Evolutionary conservation across 305 asterid species (phyloP).

Genomic region (Solanum hybrid): DNA sequence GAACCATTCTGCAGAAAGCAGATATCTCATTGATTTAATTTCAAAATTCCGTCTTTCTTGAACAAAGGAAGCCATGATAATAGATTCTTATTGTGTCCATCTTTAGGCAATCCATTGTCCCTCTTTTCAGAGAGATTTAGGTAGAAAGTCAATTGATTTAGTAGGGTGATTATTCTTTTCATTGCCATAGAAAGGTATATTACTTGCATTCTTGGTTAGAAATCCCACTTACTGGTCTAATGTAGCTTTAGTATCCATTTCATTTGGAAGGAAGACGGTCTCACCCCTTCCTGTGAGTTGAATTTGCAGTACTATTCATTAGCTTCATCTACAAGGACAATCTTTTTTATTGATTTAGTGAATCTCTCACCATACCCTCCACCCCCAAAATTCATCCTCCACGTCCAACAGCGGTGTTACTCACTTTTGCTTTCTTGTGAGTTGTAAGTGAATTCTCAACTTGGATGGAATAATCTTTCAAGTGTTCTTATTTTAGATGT

Average conservation of each 20-base stretch:
- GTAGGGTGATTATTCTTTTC: neutral
- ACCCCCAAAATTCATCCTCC: neutral
- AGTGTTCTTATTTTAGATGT: neutral
- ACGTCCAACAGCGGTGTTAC: neutral
- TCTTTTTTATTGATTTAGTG: neutral
- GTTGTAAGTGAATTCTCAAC: neutral
- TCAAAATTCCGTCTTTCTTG: slow-evolving; percentile 22
- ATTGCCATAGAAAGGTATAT: neutral
- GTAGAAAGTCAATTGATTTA: neutral
- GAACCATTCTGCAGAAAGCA: slow-evolving; percentile 50
- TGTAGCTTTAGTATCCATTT: neutral
- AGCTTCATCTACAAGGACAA: neutral
- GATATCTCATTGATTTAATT: slow-evolving; percentile 41
- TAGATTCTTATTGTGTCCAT: slow-evolving; percentile 1
- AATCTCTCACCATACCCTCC: neutral
- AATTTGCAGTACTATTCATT: neutral
- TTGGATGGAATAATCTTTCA: neutral
- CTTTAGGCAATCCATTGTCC: neutral
- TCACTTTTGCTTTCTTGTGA: neutral
- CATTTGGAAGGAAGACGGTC: neutral
- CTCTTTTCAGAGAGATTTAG: neutral
- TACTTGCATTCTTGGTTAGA: neutral
- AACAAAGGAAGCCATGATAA: slow-evolving; percentile 6
- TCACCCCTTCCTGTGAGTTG: neutral
- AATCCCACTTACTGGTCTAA: neutral